Conservation (phyloP, 495 filamentous ascomycete species). For the Hypoxylon fuscum region DNA sequence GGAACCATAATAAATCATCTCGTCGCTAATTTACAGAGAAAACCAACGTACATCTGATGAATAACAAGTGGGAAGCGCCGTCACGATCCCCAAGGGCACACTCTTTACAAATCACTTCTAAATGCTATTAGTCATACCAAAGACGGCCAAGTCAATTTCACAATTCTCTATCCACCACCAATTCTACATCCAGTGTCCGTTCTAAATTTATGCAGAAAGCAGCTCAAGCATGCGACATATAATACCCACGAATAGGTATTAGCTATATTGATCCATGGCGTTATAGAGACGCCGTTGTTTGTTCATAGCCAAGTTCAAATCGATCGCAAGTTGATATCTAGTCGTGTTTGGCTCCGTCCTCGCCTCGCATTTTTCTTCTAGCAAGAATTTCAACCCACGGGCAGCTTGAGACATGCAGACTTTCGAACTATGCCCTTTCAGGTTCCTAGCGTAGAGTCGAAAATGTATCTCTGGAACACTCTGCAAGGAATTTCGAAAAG, state of each 20-base stretch:
- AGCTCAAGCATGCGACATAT: conserved; percentile 6
- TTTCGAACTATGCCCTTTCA: conserved; percentile 12
- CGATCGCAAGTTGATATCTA: conserved; percentile 22
- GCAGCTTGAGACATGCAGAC: conserved; percentile 23
- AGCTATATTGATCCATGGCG: conserved; percentile 11
- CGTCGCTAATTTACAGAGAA: too few species aligned
- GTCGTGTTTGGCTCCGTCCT: conserved; percentile 1
- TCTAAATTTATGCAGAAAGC: not conserved
- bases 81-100: too few species aligned
- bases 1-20: too few species aligned
- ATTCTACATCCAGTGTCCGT: not conserved
- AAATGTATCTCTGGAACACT: conserved; percentile 19
- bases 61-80: too few species aligned
- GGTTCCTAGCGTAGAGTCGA: conserved; percentile 9
- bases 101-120: not conserved
- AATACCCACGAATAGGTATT: not conserved
- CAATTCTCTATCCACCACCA: not conserved
- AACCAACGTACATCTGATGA: too few species aligned
- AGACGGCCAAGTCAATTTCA: not conserved
- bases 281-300: conserved; percentile 23
- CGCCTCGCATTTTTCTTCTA: too few species aligned
- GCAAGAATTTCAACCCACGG: conserved; percentile 4
- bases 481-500: conserved; percentile 38
- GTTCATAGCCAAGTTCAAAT: conserved; percentile 5
- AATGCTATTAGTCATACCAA: not conserved